These are phyloP conservation scores for Bacterosira constricta DNA, from an alignment of 108 stramenopile genomes.

Conservation along the genomic window DNA sequence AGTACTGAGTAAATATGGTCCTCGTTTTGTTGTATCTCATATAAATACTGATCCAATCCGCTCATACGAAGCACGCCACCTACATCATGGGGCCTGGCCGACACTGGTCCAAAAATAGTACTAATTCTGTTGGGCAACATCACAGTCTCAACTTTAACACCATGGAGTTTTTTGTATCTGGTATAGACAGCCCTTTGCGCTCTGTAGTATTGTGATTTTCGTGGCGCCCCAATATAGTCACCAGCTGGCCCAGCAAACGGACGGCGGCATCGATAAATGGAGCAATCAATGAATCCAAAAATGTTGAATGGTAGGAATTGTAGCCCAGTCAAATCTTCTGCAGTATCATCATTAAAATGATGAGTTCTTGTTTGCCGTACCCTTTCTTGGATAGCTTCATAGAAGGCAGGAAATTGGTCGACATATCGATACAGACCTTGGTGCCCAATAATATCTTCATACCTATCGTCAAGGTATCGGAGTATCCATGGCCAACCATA, in stretches of 20 bases:
- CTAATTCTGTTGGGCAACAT: background rate
- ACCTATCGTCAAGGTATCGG: background rate
- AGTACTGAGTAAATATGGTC: background rate
- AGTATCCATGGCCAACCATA: background rate
- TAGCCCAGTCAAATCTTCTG: too few relatives aligned
- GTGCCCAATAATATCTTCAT: background rate
- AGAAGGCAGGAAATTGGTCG: too few relatives aligned
- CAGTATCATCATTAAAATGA: too few relatives aligned
- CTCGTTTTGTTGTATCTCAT: background rate
- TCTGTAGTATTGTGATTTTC: background rate
- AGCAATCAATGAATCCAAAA: slow-evolving; percentile 28
- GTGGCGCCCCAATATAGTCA: slow-evolving; percentile 12
- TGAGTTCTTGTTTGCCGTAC: too few relatives aligned
- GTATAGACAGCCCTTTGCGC: background rate
- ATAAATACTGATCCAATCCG: background rate
- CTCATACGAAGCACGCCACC: background rate
- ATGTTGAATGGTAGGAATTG: background rate
- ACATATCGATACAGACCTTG: background rate
- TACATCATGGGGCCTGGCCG: background rate
- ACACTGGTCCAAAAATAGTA: background rate
- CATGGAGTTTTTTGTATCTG: background rate
- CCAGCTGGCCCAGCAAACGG: slow-evolving; percentile 29
- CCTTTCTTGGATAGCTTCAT: too few relatives aligned
- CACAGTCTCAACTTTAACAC: background rate
- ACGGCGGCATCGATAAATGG: slow-evolving; percentile 6